Evolutionary conservation across 805 yeast species (phyloP).

Genomic region (Candida michaelii): DNA sequence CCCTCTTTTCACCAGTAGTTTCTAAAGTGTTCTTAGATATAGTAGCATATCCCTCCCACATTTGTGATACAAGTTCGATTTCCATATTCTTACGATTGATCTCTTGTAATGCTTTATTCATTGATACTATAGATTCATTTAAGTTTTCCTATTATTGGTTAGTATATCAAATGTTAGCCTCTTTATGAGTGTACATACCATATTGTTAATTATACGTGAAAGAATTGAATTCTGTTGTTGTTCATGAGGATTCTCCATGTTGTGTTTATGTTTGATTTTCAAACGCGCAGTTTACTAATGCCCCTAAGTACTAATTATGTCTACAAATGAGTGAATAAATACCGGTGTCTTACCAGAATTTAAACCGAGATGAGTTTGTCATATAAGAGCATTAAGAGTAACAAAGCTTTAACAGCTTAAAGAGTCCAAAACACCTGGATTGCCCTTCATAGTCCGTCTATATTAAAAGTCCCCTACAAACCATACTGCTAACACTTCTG

Average conservation of each 20-base stretch:
- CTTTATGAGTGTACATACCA: slow-evolving; percentile 50
- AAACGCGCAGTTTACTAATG: too few relatives aligned
- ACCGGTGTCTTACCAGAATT: too few relatives aligned
- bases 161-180: too few relatives aligned
- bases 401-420: too few relatives aligned
- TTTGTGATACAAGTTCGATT: slow-evolving; percentile 66
- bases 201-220: slow-evolving; percentile 72
- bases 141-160: slow-evolving; percentile 53
- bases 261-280: slow-evolving; percentile 1
- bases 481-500: not conserved
- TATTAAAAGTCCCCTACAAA: too few relatives aligned
- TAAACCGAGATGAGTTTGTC: too few relatives aligned
- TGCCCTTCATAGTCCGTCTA: too few relatives aligned
- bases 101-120: slow-evolving; percentile 61
- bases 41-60: slow-evolving; percentile 76
- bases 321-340: too few relatives aligned
- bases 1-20: slow-evolving; percentile 61
- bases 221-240: slow-evolving; percentile 74
- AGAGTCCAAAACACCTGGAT: too few relatives aligned
- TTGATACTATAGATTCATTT: slow-evolving; percentile 65
- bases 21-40: slow-evolving; percentile 70
- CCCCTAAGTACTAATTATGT: too few relatives aligned
- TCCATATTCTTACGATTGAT: slow-evolving; percentile 68
- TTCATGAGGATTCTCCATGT: slow-evolving; percentile 85
- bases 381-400: too few relatives aligned